Conservation (phyloP, 768 basidiomycete species). For the Trametes cubensis region DNA sequence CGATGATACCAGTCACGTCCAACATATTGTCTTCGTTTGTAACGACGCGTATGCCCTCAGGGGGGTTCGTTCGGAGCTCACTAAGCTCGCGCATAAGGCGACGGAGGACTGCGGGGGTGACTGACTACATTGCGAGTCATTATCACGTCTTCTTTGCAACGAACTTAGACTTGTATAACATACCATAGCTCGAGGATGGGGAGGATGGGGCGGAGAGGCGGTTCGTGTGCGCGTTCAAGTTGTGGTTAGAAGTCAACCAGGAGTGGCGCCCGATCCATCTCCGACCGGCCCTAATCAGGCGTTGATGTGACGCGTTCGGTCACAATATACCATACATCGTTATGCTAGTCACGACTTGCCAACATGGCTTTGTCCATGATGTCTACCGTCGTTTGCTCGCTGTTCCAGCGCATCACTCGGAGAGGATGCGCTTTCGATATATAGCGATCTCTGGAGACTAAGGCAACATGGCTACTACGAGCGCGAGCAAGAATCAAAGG, state of each 20-base stretch:
- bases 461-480: no score
- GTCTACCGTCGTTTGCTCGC: no score
- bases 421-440: no score
- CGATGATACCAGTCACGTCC: constrained; percentile 83
- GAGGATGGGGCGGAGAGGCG: neutral
- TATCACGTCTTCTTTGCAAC: neutral
- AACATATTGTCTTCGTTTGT: constrained; percentile 88
- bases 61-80: constrained; percentile 79
- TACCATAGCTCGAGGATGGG: constrained; percentile 14
- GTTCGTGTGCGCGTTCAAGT: constrained; percentile 12
- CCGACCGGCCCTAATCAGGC: constrained; percentile 17
- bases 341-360: no score
- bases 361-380: no score
- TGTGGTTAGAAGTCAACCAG: constrained; percentile 29
- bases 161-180: neutral
- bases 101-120: constrained; percentile 66
- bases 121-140: constrained; percentile 34
- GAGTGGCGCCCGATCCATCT: constrained; percentile 29
- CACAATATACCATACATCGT: constrained; percentile 4
- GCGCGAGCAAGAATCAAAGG: no score
- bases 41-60: constrained; percentile 89
- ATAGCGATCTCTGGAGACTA: no score
- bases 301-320: constrained; percentile 5
- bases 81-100: constrained; percentile 86
- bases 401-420: no score